Base-by-base conservation (phyloP, 2,329 filamentous ascomycete species). In the Myriosclerotinia curreyana region DNA sequence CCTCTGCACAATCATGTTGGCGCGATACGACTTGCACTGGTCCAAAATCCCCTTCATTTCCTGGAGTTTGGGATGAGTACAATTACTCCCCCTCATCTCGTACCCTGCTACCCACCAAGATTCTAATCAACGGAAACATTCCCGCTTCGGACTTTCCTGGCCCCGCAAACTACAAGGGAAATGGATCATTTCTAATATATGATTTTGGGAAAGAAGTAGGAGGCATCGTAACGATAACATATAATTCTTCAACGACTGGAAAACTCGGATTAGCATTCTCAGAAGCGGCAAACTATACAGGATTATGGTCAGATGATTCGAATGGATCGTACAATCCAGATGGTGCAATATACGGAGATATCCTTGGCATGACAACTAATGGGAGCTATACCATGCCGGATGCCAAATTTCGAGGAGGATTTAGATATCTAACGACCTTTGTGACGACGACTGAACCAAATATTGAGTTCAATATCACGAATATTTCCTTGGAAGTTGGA, bases 151-250 rank as follows among this genome's bases (percentile, higher is more conserved):
- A 40, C 9, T 70, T 68, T 62, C 68, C 66, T 1, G 42, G 52
- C 6, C 15, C 52, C 14, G 44, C 56, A 11, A 56, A 62, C n/a
- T 55, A 69, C 12, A 66, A 60, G 2, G 64, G 65, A 12, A 83
- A 85, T 68, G 81, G 79, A 20, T 83, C 81, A 7, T 75, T 77
- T 28, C 71, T 83, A 2, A 79, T 85, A 1, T 83, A 84, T 65
- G 83, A 86, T 72, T 86, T 86, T 70, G 83, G 83, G 2, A 75
- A 78, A 34, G 83, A 86, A 70, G 82, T 86, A 4, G 83, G 83
- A 46, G 84, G 84, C 6, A 79, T 85, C 63, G 74, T 82, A 6
- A 79, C 78, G 4, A 68, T 86, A n/a, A 73, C 77, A 12, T 86
- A 83, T 69, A 76, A 74, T 3, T 75, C 78, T 14, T 76, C 74